Evolutionary conservation across 495 filamentous ascomycete genomes (phyloP).

Genomic region (Penicillium lagena): DNA sequence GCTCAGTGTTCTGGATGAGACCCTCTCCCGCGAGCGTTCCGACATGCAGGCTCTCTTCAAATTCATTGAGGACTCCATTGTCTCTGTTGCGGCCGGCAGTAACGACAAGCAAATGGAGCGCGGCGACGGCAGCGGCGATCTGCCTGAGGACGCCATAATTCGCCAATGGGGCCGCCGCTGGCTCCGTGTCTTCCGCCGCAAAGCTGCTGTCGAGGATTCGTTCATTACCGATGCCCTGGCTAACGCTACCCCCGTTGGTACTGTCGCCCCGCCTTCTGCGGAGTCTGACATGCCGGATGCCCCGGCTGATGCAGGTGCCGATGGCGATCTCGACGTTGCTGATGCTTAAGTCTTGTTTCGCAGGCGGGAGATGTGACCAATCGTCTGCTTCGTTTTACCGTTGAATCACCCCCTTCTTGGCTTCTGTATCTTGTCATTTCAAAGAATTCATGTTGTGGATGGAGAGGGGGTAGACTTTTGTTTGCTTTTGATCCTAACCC

Average conservation of each 20-base stretch:
- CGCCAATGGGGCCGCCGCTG: slow-evolving; percentile 79
- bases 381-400: background rate
- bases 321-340: slow-evolving; percentile 27
- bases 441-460: no score
- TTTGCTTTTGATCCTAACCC: no score
- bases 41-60: slow-evolving; percentile 75
- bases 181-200: slow-evolving; percentile 76
- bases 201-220: slow-evolving; percentile 77
- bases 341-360: slow-evolving; percentile 17
- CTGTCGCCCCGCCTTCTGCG: slow-evolving; percentile 19
- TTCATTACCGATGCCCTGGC: slow-evolving; percentile 39
- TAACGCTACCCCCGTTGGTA: slow-evolving; percentile 31
- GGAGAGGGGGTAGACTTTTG: no score
- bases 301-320: slow-evolving; percentile 3
- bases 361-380: slow-evolving; percentile 6
- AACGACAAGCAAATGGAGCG: slow-evolving; percentile 64
- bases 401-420: no score
- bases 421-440: no score
- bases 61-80: slow-evolving; percentile 72
- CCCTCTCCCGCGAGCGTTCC: slow-evolving; percentile 55
- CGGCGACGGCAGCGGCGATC: slow-evolving; percentile 33
- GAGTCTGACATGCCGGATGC: background rate
- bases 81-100: slow-evolving; percentile 63
- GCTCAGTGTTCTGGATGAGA: slow-evolving; percentile 55
- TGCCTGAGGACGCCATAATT: slow-evolving; percentile 55